Evolutionary conservation across 176 grass and related monocot genomes (phyloP), one percentile per base, ranked within the genome.

Genomic region (Oryza glaberrima): DNA sequence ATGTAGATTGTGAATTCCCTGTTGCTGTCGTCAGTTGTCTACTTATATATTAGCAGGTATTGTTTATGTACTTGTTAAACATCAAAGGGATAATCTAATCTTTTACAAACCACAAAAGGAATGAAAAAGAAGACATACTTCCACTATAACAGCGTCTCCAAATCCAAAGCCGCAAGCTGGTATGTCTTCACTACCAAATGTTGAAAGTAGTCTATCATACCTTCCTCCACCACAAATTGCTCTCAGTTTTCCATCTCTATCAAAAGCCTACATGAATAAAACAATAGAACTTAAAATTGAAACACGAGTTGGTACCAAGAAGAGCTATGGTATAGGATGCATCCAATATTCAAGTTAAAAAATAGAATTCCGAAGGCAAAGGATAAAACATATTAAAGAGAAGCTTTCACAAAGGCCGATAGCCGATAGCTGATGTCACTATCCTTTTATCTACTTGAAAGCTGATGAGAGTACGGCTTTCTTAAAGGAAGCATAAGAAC

Each of bases 111-210:
- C n/a, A 81, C 10, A 43, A 16, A 77, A 70, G n/a, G 15, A 41
- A 82, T 22, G 71, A 47, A 64, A 64, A 35, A 65, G 41, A 51
- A 69, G 17, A 78, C 91, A 90, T 94, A 98, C 96, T 88, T 98
- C 93, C 47, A 98, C 85, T 81, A 98, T 95, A 65, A 98, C 96
- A 73, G 96, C 91, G 85, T 96, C 93, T 65, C 96, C 96, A 87
- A 98, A 98, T 84, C 93, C 96, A 82, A 98, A 98, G 28, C 93
- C 96, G 77, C 96, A 98, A 69, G 96, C 93, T 43, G 90, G 91
- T 70, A 95, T 84, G 70, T 98, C 91, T 64, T 95, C 93, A 87
- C 89, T 94, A 69, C 96, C 96, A 92, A 98, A 98, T 88, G 94
- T 97, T 51, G 94, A 97, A 40, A 97, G 91, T 77, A 97, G 47